Base-by-base conservation (phyloP, 371 early-diverging fungal species). In the Mucor circinelloides region DNA sequence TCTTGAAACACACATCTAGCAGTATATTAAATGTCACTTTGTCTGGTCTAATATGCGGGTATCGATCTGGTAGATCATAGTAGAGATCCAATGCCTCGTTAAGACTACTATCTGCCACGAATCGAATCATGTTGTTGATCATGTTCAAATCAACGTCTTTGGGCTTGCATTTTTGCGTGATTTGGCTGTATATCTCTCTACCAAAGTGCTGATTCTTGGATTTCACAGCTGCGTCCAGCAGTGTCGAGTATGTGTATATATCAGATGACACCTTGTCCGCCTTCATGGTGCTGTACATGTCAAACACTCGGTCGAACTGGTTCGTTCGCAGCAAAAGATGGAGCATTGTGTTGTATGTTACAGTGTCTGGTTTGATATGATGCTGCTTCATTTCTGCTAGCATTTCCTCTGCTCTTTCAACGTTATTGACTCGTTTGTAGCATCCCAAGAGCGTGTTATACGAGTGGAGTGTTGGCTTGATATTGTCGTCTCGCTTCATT, bases 381-480 rank as follows among this genome's bases (percentile, higher is more conserved):
- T 54, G 40, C 23, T 50, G 28, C 6, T 59, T 57, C 84, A 88
- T 83, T 23, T 85, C 83, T 3, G 74, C 38, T 7, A 80, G 72
- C 23, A 84, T 6, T 5, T 21, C 9, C 9, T 76, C 32, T 6
- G 85, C 86, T 7, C 64, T 63, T 2, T 58, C 54, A 6, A 78
- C 31, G 27, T 86, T 77, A 23, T 80, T 76, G 1, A 36, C 56
- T 0, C 81, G 75, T 44, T 86, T 83, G 64, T 78, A 86, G 15
- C 83, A 84, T 13, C 83, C 76, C 8, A 89, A 61, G 13, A 87
- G 62, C 0, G 80, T 86, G 63, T 86, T 84, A 64, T 84, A 87
- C 1, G 85, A 74, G 55, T 78, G 71, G 8, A 73, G 50, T 10
- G 69, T 79, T 1, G 77, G 75, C 1, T 46, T 15, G 2, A 80